Percentiles rank a stretch among this genome's conserved stretches.
phyloP scores from a whole-genome alignment of 257 asterid genomes.

The Scutellaria minor region DNA sequence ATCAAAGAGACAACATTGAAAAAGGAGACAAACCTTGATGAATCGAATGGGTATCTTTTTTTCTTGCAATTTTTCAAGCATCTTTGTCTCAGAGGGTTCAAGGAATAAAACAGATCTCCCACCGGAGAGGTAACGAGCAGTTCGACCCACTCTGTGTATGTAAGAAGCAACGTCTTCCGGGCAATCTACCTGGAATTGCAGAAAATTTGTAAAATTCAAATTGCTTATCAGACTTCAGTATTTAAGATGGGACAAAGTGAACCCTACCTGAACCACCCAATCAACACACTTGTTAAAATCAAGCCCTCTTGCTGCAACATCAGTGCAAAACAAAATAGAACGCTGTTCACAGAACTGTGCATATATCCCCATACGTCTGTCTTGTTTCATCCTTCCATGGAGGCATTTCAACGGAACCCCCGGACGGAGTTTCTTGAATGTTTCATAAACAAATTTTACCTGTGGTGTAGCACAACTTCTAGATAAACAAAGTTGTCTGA shows the following conservation, averaged over 20 bases:
- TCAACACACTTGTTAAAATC: constrained; percentile 90
- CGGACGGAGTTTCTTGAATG: constrained; percentile 96
- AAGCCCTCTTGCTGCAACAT: constrained; percentile 96
- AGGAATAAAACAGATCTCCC: constrained; percentile 88
- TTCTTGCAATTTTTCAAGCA: constrained; percentile 79
- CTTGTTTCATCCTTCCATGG: constrained; percentile 95
- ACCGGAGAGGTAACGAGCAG: constrained; percentile 92
- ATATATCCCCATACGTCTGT: constrained; percentile 76
- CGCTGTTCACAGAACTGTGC: constrained; percentile 71
- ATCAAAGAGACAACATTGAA: constrained; percentile 19
- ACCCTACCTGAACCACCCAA: constrained; percentile 97
- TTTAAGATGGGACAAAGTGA: constrained; percentile 7
- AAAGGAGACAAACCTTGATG: constrained; percentile 58
- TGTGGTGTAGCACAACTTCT: constrained; percentile 38
- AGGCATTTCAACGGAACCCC: constrained; percentile 86
- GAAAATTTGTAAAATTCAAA: constrained; percentile 10
- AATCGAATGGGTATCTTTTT: constrained; percentile 74
- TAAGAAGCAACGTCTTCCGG: constrained; percentile 91
- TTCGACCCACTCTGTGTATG: constrained; percentile 97
- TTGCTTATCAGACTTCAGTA: neutral
- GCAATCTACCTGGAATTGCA: constrained; percentile 77
- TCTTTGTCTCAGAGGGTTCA: constrained; percentile 79
- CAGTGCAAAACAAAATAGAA: constrained; percentile 81
- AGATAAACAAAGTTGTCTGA: constrained; percentile 29
- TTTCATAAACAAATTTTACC: constrained; percentile 83